Evolutionary conservation across 805 yeast genomes (phyloP).

Genomic region (Geotrichum ghanense): DNA sequence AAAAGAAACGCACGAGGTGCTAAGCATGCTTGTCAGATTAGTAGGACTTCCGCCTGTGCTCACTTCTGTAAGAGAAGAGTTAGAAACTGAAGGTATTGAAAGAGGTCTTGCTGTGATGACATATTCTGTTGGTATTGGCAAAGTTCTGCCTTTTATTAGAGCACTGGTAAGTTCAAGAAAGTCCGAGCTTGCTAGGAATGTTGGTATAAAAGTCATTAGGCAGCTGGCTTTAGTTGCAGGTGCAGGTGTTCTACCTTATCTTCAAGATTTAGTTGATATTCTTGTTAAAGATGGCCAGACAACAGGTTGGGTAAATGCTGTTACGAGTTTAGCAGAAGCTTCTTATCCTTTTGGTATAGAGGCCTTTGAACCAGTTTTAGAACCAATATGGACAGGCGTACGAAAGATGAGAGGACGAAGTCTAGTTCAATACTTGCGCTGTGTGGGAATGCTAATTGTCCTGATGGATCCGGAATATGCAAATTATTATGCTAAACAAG

Average conservation of each 20-base stretch:
- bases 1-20: conserved; percentile 67
- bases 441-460: conserved; percentile 73
- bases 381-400: conserved; percentile 73
- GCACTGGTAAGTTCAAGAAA: conserved; percentile 71
- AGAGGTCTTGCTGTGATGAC: conserved; percentile 78
- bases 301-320: conserved; percentile 56
- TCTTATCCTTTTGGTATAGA: conserved; percentile 85
- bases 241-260: conserved; percentile 61
- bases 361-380: conserved; percentile 62
- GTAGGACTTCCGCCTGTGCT: conserved; percentile 77
- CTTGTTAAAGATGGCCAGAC: conserved; percentile 61
- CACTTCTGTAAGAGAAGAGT: conserved; percentile 72
- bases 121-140: conserved; percentile 60
- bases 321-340: conserved; percentile 69
- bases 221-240: conserved; percentile 63
- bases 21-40: conserved; percentile 63
- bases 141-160: conserved; percentile 64
- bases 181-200: conserved; percentile 73
- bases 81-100: conserved; percentile 63
- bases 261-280: conserved; percentile 54
- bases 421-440: conserved; percentile 63
- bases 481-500: conserved; percentile 63
- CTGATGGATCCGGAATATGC: conserved; percentile 79
- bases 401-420: conserved; percentile 66
- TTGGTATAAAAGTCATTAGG: conserved; percentile 68